Evolutionary conservation across 768 basidiomycete species (phyloP), one percentile per base, ranked within the genome.

Genomic region (Termitomyces heimii): DNA sequence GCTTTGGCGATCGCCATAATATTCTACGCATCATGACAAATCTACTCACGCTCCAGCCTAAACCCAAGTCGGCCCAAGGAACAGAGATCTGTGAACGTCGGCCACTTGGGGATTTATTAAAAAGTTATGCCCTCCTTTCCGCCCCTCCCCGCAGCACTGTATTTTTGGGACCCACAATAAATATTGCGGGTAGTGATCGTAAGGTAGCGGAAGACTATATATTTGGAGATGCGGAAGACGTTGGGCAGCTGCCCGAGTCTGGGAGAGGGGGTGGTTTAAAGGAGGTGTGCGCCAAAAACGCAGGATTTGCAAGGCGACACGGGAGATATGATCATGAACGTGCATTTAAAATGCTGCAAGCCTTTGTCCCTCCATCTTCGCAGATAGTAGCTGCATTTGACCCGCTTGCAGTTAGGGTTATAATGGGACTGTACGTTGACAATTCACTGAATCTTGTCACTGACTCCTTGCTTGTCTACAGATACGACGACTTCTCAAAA

Each of bases 11-110:
- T 42, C 77, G 77, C 10, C 77, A 81, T 51, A 82, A 83, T 62
- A 84, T 88, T 31, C 66, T 86, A n/a, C 82, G 86, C 14, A 82
- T 88, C 59, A 88, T 90, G 88, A 89, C 88, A 4, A 89, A 88
- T 64, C 71, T 91, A 1, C 75, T 90, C 55, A 83, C 85, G 0
- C 76, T 83, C 55, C 61, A 62, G 35, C 80, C 83, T 13, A 81
- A 79, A 56, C 75, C 78, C 39, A 73, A 72, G 58, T 66, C 68
- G 43, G 65, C 72, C 12, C 70, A 73, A 47, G 75, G 73, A 6
- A 70, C 75, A 1, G 75, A 80, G 13, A 56, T 48, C 6, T 60
- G 43, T 13, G 64, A 70, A 54, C 70, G 75, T 7, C 73, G 75
- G 52, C 70, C 68, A 18, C 63, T 67, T n/a, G 79, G 75, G 0